Base-by-base conservation (phyloP, 2,329 filamentous ascomycete genomes). In the Rutstroemia sp. region DNA sequence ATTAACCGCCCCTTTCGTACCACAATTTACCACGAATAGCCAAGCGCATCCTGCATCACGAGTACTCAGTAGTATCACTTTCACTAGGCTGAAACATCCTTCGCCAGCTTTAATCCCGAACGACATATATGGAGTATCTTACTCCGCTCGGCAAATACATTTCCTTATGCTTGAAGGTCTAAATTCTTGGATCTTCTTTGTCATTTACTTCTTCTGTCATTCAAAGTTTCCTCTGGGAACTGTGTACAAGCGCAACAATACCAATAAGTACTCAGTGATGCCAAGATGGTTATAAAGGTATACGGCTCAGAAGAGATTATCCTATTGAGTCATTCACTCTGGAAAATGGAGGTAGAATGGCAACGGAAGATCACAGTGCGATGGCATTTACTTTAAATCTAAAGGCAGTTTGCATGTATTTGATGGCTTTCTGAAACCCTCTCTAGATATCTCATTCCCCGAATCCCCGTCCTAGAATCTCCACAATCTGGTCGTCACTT, bases 11-110 rank as follows among this genome's bases (percentile, higher is more conserved):
- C 30, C 30, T 34, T 12, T 34, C 30, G 9, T 34, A 34, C 30
- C 30, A 34, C 9, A 34, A 34, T 34, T 34, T 53, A 41, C 51
- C 51, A 53, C 51, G 51, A 53, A 53, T 53, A 27, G 16, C 51
- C 27, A 37, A 34, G 12, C 41, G 50, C 19, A 37, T 30, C 51
- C 47, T 47, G 17, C 14, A 38, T 53, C 51, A 53, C 41, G 51
- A 5, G 51, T 38, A 23, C 19, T 30, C 5, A 51, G 19, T 14
- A 27, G 30, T 6, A 10, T 3, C 30, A 37, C n/a, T 53, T 53
- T 53, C 19, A 27, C 41, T 42, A 19, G 37, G 17, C 44, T 34
- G 30, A 45, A n/a, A 21, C 16, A 23, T 9, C 14, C 14, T 19
- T 38, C 16, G 41, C 27, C 27, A 21, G n/a, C 41, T 48, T 46